Percentiles rank a stretch among this genome's conserved stretches.
Conservation (phyloP, 805 yeast species). For the Nematodospora valgi region DNA sequence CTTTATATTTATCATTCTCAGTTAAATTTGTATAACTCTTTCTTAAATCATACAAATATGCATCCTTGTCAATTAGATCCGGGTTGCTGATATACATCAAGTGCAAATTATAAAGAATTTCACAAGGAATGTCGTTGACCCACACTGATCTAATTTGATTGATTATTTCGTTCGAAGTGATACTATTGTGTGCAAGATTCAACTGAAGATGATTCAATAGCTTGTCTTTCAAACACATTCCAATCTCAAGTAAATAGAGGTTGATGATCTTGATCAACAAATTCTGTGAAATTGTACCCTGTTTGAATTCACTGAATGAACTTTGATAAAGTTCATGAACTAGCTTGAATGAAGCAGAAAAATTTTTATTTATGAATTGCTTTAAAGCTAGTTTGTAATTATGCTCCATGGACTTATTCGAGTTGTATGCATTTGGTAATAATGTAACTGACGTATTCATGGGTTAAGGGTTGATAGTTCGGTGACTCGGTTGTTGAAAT, state of each 20-base stretch:
- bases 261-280: slow-evolving; percentile 32
- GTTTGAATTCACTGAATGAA: slow-evolving; percentile 18
- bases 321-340: slow-evolving; percentile 19
- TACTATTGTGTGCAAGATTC: slow-evolving; percentile 5
- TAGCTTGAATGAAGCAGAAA: slow-evolving; percentile 28
- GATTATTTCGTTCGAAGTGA: slow-evolving; percentile 7
- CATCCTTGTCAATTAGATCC: slow-evolving; percentile 11
- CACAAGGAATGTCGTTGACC: slow-evolving; percentile 24
- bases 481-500: not conserved
- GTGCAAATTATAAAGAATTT: slow-evolving; percentile 29
- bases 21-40: slow-evolving; percentile 6
- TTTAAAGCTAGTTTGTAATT: slow-evolving; percentile 35
- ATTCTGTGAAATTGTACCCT: slow-evolving; percentile 23
- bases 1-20: slow-evolving; percentile 14
- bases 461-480: not conserved
- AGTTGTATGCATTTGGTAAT: not conserved
- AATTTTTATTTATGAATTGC: slow-evolving; percentile 36
- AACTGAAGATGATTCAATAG: not conserved
- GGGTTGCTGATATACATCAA: slow-evolving; percentile 28
- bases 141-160: slow-evolving; percentile 3
- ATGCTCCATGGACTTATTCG: slow-evolving; percentile 12
- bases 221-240: slow-evolving; percentile 15
- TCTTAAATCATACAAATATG: slow-evolving; percentile 9
- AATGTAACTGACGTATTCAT: slow-evolving; percentile 6
- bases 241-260: slow-evolving; percentile 35